Percentiles rank a stretch among this genome's conserved stretches.
phyloP scores from a whole-genome alignment of 306 rosid genomes.

The Dryas octopetala region DNA sequence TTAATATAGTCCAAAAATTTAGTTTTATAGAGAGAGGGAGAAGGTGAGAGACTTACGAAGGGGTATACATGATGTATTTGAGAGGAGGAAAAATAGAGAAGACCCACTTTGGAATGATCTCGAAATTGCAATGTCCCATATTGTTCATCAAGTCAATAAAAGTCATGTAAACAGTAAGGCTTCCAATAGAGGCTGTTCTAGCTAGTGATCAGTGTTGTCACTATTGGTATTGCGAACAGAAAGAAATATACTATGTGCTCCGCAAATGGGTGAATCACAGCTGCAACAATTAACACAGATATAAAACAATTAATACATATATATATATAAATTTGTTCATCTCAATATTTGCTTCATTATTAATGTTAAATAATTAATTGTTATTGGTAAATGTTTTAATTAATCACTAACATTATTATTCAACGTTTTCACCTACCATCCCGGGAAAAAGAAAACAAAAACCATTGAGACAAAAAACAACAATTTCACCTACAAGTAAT shows the following conservation, averaged over 20 bases:
- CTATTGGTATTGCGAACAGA: constrained; percentile 37
- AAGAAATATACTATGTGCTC: constrained; percentile 38
- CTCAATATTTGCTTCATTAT: neutral
- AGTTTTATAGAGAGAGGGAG: neutral
- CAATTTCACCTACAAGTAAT: constrained; percentile 29
- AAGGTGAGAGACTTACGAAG: constrained; percentile 33
- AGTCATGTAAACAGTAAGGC: constrained; percentile 10
- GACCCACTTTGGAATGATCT: constrained; percentile 40
- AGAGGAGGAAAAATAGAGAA: constrained; percentile 47
- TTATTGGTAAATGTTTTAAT: too few species aligned
- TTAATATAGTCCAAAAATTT: too few species aligned
- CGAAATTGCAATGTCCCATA: constrained; percentile 53
- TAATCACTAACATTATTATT: too few species aligned
- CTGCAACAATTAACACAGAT: constrained; percentile 15
- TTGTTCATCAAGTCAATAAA: constrained; percentile 53
- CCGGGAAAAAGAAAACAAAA: too few species aligned
- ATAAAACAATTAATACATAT: neutral
- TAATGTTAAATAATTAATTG: too few species aligned
- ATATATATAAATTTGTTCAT: neutral
- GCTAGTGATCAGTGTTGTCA: constrained; percentile 7
- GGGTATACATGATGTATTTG: constrained; percentile 44
- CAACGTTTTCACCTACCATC: too few species aligned
- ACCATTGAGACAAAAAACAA: too few species aligned
- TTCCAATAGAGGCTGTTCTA: constrained; percentile 19
- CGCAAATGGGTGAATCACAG: constrained; percentile 54